Evolutionary conservation across 2,329 filamentous ascomycete genomes (phyloP), one percentile per base, ranked within the genome.

Genomic region (Pyrenochaeta sp.): DNA sequence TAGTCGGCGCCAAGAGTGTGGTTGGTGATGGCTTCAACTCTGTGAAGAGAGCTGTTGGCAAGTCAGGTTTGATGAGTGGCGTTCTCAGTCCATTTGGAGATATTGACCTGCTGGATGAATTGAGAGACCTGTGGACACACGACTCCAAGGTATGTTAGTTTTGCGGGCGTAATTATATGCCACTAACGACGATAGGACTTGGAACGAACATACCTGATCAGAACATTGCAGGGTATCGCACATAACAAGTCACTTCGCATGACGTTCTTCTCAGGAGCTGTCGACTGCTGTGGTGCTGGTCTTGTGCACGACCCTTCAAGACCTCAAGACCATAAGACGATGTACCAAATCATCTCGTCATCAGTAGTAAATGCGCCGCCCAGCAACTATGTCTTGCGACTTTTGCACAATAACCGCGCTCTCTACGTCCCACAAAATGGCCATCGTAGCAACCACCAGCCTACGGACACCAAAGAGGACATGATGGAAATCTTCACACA

Each of bases 401-500:
- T 99, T 65, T 85, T 99, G n/a, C 91, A 97, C 78, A 94, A 88
- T 77, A 93, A 92, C 75, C 94, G 93, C 72, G 84, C 89, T 24
- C 84, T 97, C 19, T 99, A 96, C 71, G 81, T 99, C 41, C 94
- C 94, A 0, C 80, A 83, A 41, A 99, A 99, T 71, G 93, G 93
- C n/a, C 82, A 86, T 57, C 78, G 83, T 53, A 81, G 77, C 47
- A 80, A 81, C 1, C 85, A 90, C 43, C 82, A 83, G 54, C 86
- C 88, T 1, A 87, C 86, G 2, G 94, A 99, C 69, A 99, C 94
- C 32, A 97, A 99, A 73, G 94, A 99, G 72, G 94, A 99, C 74
- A 99, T 99, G 94, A 96, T 99, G 89, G 94, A 99, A 77, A 95
- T 99, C 57, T 99, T 99, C 81, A 90, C 94, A 63, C 89, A 87